phyloP scores from a whole-genome alignment of 2,329 filamentous ascomycete genomes.

The Ophiognomonia clavigignenti-juglandacearum region DNA sequence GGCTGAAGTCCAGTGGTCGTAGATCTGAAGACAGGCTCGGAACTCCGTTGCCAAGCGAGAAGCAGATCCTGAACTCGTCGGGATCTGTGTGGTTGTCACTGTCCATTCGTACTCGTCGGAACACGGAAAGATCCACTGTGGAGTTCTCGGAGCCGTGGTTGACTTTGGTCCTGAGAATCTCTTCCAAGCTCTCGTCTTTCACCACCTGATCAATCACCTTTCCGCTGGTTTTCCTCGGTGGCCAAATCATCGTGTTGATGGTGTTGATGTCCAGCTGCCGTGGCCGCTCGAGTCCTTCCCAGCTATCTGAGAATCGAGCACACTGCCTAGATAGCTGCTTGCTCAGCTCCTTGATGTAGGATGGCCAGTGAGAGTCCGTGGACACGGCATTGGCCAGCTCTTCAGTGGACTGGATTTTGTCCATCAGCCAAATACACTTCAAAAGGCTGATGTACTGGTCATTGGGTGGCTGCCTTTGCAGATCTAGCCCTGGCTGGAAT shows the following conservation, averaged over 20 bases:
- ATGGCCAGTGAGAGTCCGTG: constrained; percentile 30
- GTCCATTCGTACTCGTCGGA: background rate
- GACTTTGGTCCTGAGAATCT: background rate
- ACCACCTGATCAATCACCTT: background rate
- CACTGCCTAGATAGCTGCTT: constrained; percentile 24
- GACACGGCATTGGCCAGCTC: constrained; percentile 15
- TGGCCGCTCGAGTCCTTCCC: background rate
- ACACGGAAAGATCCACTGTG: background rate
- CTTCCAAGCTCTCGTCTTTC: background rate
- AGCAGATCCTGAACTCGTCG: background rate
- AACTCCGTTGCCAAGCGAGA: background rate
- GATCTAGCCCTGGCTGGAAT: constrained; percentile 21
- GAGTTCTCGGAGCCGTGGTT: background rate
- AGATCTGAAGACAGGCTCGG: background rate
- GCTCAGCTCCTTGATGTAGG: constrained; percentile 27
- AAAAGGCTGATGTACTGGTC: constrained; percentile 28
- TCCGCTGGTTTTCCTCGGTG: background rate
- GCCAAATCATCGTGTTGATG: background rate
- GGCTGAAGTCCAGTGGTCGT: background rate
- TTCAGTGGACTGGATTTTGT: constrained; percentile 11
- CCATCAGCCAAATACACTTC: constrained; percentile 29
- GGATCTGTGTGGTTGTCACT: background rate
- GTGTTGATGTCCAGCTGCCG: background rate
- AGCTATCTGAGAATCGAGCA: constrained; percentile 20
- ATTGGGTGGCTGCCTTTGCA: constrained; percentile 18